phyloP scores from a whole-genome alignment of 805 yeast genomes.

The Wickerhamiella alocasiicola region DNA sequence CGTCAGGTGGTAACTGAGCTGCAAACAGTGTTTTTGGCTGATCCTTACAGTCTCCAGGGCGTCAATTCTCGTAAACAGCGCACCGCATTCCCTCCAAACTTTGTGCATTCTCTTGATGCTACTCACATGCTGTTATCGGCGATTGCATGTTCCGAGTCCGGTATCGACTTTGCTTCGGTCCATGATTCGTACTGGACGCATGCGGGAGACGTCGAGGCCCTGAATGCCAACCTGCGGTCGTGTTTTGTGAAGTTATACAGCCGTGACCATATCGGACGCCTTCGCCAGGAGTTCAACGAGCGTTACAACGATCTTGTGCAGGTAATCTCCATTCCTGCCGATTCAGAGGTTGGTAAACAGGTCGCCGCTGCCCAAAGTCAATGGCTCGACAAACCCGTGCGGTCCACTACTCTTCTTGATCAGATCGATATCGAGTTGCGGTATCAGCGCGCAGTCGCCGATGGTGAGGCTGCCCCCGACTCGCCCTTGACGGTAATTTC shows the following conservation, averaged over 20 bases:
- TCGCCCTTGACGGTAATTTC: constrained; percentile 54
- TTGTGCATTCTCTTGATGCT: constrained; percentile 89
- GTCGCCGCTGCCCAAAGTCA: constrained; percentile 32
- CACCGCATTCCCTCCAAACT: constrained; percentile 92
- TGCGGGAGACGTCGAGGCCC: constrained; percentile 63
- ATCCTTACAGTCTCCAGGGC: constrained; percentile 72
- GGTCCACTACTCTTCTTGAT: constrained; percentile 43
- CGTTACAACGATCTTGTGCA: constrained; percentile 66
- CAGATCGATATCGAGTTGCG: constrained; percentile 60
- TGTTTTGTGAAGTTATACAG: constrained; percentile 70
- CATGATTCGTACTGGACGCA: constrained; percentile 99
- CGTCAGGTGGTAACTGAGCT: constrained; percentile 66
- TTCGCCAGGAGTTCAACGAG: constrained; percentile 66
- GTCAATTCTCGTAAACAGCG: constrained; percentile 84
- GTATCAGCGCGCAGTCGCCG: constrained; percentile 41
- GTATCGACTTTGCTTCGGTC: constrained; percentile 77
- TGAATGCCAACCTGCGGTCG: constrained; percentile 62
- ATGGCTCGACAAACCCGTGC: background rate
- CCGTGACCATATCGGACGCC: constrained; percentile 53
- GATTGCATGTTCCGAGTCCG: constrained; percentile 50
- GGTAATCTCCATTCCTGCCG: constrained; percentile 41
- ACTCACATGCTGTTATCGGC: constrained; percentile 93
- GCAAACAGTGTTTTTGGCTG: constrained; percentile 76
- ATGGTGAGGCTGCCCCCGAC: constrained; percentile 31
- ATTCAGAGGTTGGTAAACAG: constrained; percentile 38